Base-by-base conservation (phyloP, 1,284 basidiomycete genomes). In the Chondrostereum purpureum region DNA sequence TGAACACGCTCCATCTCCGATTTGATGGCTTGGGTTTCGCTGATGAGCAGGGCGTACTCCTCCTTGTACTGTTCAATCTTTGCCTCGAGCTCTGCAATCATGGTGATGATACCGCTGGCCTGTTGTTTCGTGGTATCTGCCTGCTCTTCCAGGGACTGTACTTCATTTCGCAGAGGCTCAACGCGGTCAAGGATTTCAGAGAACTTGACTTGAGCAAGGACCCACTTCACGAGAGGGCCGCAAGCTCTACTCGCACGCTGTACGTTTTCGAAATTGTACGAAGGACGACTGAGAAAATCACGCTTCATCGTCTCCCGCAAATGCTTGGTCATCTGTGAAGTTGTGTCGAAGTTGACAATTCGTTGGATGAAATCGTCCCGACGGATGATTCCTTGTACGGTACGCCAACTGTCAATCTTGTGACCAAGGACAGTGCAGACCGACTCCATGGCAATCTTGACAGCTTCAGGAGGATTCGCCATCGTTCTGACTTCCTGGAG, bases 391-490 rank as follows among this genome's bases (percentile, higher is more conserved):
- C 86, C 86, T 64, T 98, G 95, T 2, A 99, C 94, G 1, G 92
- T 83, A 57, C 92, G 87, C 97, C 96, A 99, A 62, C 83, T 88
- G 55, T 99, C 94, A 57, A 96, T 89, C 66, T 93, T 92, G 69
- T 97, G 89, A 8, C 96, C 96, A n/a, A 99, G 81, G 23, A 97
- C 77, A 12, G 92, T 95, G 65, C 96, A 99, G 24, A 97, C 95
- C 1, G 93, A 97, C 61, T 99, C 96, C 95, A 99, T 99, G 12
- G 96, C 91, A 42, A 95, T 69, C 66, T 99, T 99, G 60, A 99
- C 95, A 6, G 92, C 88, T 59, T 97, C 93, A 0, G 96, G 96
- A 40, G 96, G 96, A 59, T 99, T 99, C 38, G 92, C 91, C 94
- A 99, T 98, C 10, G 92, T 83, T 58, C 97, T 83, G 21, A 99